These are phyloP conservation scores for Cystobasidium slooffiae DNA, from an alignment of 1,284 basidiomycete genomes.

Conservation along the genomic window DNA sequence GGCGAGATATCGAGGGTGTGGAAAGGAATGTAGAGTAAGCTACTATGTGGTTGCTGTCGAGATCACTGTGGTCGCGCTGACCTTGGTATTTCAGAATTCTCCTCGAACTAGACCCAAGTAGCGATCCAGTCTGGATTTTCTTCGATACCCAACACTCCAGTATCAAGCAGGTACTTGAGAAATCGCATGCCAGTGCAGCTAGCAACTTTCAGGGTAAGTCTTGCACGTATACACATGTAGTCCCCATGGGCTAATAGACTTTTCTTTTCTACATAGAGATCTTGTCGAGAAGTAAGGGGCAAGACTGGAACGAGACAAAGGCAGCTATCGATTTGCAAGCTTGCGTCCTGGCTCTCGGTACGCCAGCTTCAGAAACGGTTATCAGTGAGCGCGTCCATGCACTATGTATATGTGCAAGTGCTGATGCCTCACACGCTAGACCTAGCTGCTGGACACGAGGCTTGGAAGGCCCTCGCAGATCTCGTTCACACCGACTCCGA, in stretches of 20 bases:
- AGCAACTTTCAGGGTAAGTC: conserved; percentile 66
- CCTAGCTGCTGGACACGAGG: conserved; percentile 68
- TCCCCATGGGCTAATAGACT: neutral
- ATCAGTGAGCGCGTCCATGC: conserved; percentile 64
- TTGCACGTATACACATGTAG: neutral
- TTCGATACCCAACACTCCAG: conserved; percentile 90
- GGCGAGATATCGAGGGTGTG: conserved; percentile 84
- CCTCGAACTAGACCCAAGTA: conserved; percentile 75
- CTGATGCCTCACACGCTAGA: conserved; percentile 57
- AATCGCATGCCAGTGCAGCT: conserved; percentile 66
- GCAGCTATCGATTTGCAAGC: conserved; percentile 54
- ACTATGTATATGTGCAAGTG: neutral
- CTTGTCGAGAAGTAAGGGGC: neutral
- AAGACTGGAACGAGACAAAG: conserved; percentile 61
- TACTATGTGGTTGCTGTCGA: neutral
- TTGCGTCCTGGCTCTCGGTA: conserved; percentile 53
- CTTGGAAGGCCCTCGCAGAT: conserved; percentile 79
- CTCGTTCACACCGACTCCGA: conserved; percentile 63
- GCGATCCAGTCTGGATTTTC: conserved; percentile 91
- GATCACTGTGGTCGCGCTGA: neutral
- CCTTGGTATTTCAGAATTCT: conserved; percentile 66
- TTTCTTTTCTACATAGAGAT: neutral
- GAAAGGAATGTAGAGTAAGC: conserved; percentile 94
- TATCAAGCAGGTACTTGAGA: conserved; percentile 77
- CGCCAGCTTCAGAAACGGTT: conserved; percentile 59